phyloP scores from a whole-genome alignment of 73 alveolate species.

The Tetrahymena thermophila region DNA sequence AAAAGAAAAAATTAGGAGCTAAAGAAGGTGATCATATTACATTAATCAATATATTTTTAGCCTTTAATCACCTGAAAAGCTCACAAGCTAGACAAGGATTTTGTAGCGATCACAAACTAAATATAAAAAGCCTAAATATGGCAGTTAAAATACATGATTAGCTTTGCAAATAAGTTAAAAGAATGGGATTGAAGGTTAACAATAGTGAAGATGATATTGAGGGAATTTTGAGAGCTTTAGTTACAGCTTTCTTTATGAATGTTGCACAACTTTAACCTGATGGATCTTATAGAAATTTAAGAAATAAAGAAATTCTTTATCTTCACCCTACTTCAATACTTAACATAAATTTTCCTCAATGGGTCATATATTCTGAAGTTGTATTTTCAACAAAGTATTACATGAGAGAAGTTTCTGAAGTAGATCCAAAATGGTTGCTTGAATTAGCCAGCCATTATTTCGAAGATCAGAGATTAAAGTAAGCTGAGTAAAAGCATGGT shows the following conservation, averaged over 20 bases:
- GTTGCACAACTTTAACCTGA: constrained; percentile 80
- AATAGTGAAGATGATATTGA: constrained; percentile 87
- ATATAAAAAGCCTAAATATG: constrained; percentile 37
- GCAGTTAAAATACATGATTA: constrained; percentile 67
- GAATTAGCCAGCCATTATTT: constrained; percentile 90
- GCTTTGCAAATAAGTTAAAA: constrained; percentile 54
- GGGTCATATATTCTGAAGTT: constrained; percentile 87
- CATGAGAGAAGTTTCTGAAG: constrained; percentile 76
- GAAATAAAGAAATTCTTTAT: constrained; percentile 70
- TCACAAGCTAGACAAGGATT: constrained; percentile 47
- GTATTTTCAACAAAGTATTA: constrained; percentile 66
- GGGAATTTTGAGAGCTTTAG: constrained; percentile 76
- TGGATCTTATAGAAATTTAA: constrained; percentile 85
- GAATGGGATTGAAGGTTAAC: constrained; percentile 52
- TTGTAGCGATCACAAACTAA: constrained; percentile 61
- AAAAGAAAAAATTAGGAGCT: constrained; percentile 82
- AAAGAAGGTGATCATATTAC: constrained; percentile 94
- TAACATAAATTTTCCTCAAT: constrained; percentile 77
- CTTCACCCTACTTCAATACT: constrained; percentile 90
- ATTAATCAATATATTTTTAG: constrained; percentile 63
- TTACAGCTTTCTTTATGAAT: constrained; percentile 86
- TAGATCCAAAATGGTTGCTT: constrained; percentile 86
- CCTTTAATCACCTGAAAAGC: constrained; percentile 57
- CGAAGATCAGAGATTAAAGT: constrained; percentile 51
- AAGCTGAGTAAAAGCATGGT: constrained; percentile 49